Percentiles rank a stretch among this genome's conserved stretches.
Conservation (phyloP, 2,329 filamentous ascomycete species). For the Aspergillus pseudotamarii region DNA sequence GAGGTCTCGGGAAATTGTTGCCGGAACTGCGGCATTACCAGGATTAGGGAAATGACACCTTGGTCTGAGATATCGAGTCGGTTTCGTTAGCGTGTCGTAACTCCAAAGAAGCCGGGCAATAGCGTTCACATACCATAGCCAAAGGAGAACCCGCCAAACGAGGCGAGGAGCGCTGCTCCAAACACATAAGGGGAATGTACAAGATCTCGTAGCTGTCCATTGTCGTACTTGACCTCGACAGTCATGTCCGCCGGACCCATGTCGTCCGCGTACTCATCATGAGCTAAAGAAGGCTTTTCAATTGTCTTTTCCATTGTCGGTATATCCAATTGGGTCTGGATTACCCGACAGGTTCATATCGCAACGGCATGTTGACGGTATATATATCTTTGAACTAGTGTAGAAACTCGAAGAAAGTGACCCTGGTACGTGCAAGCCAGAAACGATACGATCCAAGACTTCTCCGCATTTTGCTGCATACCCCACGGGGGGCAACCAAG, state of each 20-base stretch:
- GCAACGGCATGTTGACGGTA: neutral
- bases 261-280: slow-evolving; percentile 6
- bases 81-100: neutral
- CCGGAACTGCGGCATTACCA: slow-evolving; percentile 53
- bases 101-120: neutral
- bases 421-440: neutral
- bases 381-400: neutral
- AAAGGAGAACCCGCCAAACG: slow-evolving; percentile 46
- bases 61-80: slow-evolving; percentile 17
- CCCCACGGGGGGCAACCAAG: neutral
- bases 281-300: neutral
- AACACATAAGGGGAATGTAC: slow-evolving; percentile 43
- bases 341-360: neutral
- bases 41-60: slow-evolving; percentile 42
- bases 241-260: neutral
- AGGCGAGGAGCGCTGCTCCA: slow-evolving; percentile 47
- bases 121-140: slow-evolving; percentile 37
- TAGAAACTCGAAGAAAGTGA: neutral
- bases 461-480: neutral
- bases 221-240: slow-evolving; percentile 9
- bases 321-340: neutral
- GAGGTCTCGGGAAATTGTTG: slow-evolving; percentile 44
- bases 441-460: neutral
- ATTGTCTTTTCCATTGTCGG: neutral
- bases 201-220: slow-evolving; percentile 7